Evolutionary conservation across 1,139 yeast species (phyloP), one percentile per base, ranked within the genome.

Genomic region (Yamadazyma siamensis): DNA sequence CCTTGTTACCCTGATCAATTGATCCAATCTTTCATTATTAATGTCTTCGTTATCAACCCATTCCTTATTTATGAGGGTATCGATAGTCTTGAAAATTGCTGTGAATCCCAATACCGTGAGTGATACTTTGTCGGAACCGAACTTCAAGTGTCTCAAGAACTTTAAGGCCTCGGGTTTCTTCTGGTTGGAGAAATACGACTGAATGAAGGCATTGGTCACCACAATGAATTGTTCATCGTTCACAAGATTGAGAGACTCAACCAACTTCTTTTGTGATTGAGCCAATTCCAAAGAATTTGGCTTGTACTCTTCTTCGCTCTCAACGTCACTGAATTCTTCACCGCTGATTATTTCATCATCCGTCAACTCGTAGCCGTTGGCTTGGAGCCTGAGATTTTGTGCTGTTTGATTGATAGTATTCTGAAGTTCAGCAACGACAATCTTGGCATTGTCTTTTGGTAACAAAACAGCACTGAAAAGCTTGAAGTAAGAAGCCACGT

Each of bases 201-300:
- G 35, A 2, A 60, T 49, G 27, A 61, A 45, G 4, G 64, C 47
- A 16, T 59, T 41, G 1, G 56, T 45, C 25, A 65, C 47, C 1
- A 63, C 52, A 6, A 63, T 50, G 32, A 55, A 58, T 34, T 64
- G 61, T 31, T 65, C 71, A 28, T 61, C 60, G 11, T 48, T 44
- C 9, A 66, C 48, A 28, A 66, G 47, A 39, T 58, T 61, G 31
- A 66, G 52, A 1, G 68, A 52, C 7, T 50, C 34, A 7, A 64
- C 52, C 24, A 65, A 46, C 11, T 29, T 29, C 16, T 21, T 29
- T 13, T 28, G 28, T 8, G 21, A 14, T 13, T 23, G 4, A 13
- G 23, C n/a, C n/a, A 13, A 15, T 17, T 18, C 15, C 8, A 10
- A 15, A 5, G 17, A 13, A 26, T 21, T 17, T 8, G 27, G 15